Evolutionary conservation across 176 grass and related monocot genomes (phyloP), one percentile per base, ranked within the genome.

Genomic region (Paspalum notatum): DNA sequence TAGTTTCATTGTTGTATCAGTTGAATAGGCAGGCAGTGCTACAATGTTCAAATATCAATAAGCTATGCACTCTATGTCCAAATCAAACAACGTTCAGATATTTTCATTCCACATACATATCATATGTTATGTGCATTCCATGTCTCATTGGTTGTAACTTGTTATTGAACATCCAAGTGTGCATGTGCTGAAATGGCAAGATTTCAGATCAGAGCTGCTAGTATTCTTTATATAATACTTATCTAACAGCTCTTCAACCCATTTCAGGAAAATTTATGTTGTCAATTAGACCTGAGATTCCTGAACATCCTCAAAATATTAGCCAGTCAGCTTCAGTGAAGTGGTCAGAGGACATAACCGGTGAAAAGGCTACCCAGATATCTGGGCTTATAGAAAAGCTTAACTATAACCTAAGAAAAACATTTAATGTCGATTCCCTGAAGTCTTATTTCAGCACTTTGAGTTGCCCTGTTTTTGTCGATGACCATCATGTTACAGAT

Each of bases 191-290:
- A 63, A 62, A 64, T 49, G 27, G 18, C 21, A n/a, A 48, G 3
- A 39, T 50, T 65, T 52, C 17, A 79, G 18, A 40, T 79, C 10
- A 78, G 43, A 48, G 3, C 45, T 48, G 3, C 45, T 66, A n/a
- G 32, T 68, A 76, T 45, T 73, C 51, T 11, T 70, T 32, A 65
- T 61, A 78, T 0, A 1, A 9, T 24, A 61, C 27, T 72, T 74
- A 51, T 69, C 45, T 89, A 48, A 85, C 24, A 16, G 47, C 55
- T n/a, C n/a, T 76, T 39, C 20, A 75, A 75, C 79, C 53, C 14
- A 67, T 67, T 94, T 84, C 85, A 96, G 93, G 93, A 80, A 92
- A 92, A 52, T 96, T 92, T 76, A 84, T 96, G 53, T 84, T 96
- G 26, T 96, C 93, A 62, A 72, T 96, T 80, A 96, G 85, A 78